Evolutionary conservation across 2,329 filamentous ascomycete genomes (phyloP).

Genomic region (Iodosphaeria phyllophila): DNA sequence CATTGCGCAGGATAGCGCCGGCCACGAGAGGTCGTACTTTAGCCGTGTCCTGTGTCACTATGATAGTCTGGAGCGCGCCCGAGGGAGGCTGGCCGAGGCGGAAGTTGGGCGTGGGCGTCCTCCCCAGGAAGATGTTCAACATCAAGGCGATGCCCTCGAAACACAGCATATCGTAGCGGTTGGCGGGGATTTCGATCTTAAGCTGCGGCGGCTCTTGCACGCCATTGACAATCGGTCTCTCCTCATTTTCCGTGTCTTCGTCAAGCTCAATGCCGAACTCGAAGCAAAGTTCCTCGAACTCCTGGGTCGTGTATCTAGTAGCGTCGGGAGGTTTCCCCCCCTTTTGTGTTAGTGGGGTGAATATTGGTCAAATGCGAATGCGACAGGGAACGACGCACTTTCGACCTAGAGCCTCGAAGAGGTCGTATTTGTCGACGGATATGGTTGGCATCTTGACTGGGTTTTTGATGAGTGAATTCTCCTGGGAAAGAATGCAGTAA

Average conservation of each 20-base stretch:
- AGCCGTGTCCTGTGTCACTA: conserved; percentile 55
- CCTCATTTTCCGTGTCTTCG: conserved; percentile 71
- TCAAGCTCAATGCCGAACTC: conserved; percentile 97
- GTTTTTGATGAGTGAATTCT: not conserved
- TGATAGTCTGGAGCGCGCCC: conserved; percentile 63
- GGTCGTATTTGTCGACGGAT: conserved; percentile 83
- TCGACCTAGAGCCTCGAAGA: conserved; percentile 81
- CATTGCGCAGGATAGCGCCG: conserved; percentile 71
- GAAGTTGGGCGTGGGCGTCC: conserved; percentile 61
- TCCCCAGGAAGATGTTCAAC: conserved; percentile 84
- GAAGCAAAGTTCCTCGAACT: conserved; percentile 96
- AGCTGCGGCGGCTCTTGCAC: conserved; percentile 78
- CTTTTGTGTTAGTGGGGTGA: conserved; percentile 2
- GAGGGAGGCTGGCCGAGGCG: conserved; percentile 50
- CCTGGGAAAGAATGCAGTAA: too few relatives aligned
- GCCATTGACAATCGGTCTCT: conserved; percentile 56
- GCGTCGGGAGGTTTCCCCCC: too few relatives aligned
- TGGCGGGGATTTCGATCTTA: conserved; percentile 96
- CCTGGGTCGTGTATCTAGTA: conserved; percentile 65
- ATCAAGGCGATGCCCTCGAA: conserved; percentile 94
- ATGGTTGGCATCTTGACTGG: conserved; percentile 73
- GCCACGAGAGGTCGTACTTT: conserved; percentile 77
- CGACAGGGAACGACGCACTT: conserved; percentile 33
- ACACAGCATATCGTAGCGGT: conserved; percentile 87
- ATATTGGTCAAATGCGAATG: conserved; percentile 3